Base-by-base conservation (phyloP, 805 yeast genomes). In the Cyberlindnera bimundalis region DNA sequence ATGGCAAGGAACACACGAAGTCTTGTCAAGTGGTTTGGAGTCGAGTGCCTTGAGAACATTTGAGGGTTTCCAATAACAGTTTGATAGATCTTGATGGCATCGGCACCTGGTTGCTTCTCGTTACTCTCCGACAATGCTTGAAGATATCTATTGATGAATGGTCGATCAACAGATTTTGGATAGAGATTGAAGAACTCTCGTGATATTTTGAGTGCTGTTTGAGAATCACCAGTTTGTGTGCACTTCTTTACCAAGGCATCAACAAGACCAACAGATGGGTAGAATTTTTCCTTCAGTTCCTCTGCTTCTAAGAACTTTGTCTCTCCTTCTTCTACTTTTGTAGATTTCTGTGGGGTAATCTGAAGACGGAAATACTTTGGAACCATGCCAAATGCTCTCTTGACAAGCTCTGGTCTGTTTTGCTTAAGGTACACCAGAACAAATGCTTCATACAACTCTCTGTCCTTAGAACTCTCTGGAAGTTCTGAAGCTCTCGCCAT, bases 1-100 rank as follows among this genome's bases (percentile, higher is more conserved):
- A 55, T 52, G 4, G 50, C 36, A 15, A 46, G 45, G 37, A 53
- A 52, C 0, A 55, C 55, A 46, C 55, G 50, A 23, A 51, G 53
- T 27, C 54, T 43, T 1, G 58, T 52, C 9, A 46, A 29, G 24
- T 46, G 44, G 15, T 28, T 47, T 29, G 42, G 58, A 24, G n/a
- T 18, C 20, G 40, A 29, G 23, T 20, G 31, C 15, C 10, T 23
- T 25, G 36, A 33, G 23, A 8, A 18, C 19, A 37, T 24, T 14
- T 25, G 3, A 12, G 41, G 28, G 6, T 42, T 35, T 9, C 37
- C 37, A 15, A 30, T 27, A 16, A 55, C 31, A 6, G 33, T 14
- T n/a, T 48, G 35, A 33, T 55, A 55, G 12, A 53, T 30, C 11
- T 40, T 40, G 12, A 55, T 19, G 4, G 56, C 45, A 14, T 36